Base-by-base conservation (phyloP, 176 grass and related monocot species). In the Metroxylon sagu region DNA sequence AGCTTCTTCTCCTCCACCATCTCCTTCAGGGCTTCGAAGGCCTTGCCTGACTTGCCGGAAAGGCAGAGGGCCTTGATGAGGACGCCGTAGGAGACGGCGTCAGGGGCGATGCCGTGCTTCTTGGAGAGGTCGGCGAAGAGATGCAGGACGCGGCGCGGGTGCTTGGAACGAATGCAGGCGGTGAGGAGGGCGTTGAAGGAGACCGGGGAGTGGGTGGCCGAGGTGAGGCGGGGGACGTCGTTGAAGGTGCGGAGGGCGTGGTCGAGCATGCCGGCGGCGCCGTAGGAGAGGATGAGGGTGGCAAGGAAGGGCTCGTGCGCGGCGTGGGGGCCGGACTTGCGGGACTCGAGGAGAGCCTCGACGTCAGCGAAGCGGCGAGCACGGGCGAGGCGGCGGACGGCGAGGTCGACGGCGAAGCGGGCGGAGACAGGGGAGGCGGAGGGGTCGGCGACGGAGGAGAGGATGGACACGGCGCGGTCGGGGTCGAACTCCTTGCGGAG, bases 171-270 rank as follows among this genome's bases (percentile, higher is more conserved):
- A 43, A 87, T 25, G 49, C 76, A 85, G 56, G 80, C 69, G 16
- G 80, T 82, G 39, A 96, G 83, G 61, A 96, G 72, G 16, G 83
- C 80, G 66, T 96, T 90, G 65, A 90, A 79, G 43, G 83, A 80
- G 39, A 85, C 30, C 10, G 72, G 3, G 16, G 91, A 77, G 49
- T 59, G 68, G 6, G 77, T 72, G 19, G 29, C 14, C 1, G 64
- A 50, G 28, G 74, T 81, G 53, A 73, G 61, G 16, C 53, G 49
- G 19, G 18, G 71, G 19, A 72, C 54, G 18, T 76, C 55, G 49
- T 71, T 62, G 61, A 96, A 90, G 57, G 82, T 69, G 19, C 65
- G 26, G 35, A 79, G 35, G 51, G 83, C 91, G 54, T 79, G 75
- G 53, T 79, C 74, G 0, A 84, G 71, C 64, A 95, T 75, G 27